These are phyloP conservation scores for Hericium coralloides DNA, from an alignment of 768 basidiomycete species.

Conservation along the genomic window DNA sequence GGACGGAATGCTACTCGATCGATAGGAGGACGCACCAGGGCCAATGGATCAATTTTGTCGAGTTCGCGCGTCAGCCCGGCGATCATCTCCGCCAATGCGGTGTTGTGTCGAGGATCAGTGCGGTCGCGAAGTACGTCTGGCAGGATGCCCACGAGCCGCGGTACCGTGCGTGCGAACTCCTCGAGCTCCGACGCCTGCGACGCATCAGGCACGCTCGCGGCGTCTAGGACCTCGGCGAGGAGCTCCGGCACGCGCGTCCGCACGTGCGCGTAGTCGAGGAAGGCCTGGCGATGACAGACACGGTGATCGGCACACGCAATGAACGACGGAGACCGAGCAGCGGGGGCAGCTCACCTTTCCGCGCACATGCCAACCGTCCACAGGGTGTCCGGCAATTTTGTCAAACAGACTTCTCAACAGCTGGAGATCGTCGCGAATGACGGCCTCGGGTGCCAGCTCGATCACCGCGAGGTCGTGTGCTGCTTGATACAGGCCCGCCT, in stretches of 20 bases:
- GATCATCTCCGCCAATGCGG: constrained; percentile 68
- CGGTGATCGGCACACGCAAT: background rate
- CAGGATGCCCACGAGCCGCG: constrained; percentile 55
- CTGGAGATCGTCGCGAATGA: constrained; percentile 48
- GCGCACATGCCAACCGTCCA: constrained; percentile 74
- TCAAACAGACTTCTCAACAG: constrained; percentile 64
- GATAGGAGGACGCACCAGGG: constrained; percentile 39
- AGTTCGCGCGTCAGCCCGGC: constrained; percentile 48
- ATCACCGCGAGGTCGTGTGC: constrained; percentile 81
- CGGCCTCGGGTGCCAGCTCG: constrained; percentile 84
- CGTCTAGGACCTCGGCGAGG: constrained; percentile 32
- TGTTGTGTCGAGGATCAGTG: constrained; percentile 53
- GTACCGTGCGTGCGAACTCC: constrained; percentile 46
- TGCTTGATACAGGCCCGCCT: constrained; percentile 57
- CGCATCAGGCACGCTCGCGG: constrained; percentile 35
- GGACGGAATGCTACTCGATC: background rate
- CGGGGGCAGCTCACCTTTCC: constrained; percentile 53
- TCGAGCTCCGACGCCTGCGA: constrained; percentile 47
- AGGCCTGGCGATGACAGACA: constrained; percentile 33
- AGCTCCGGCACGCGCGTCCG: constrained; percentile 54
- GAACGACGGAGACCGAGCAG: background rate
- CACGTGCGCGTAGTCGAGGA: constrained; percentile 63
- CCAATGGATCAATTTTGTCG: constrained; percentile 50
- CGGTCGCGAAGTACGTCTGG: constrained; percentile 58
- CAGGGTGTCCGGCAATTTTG: constrained; percentile 45